phyloP scores from a whole-genome alignment of 164 flowering plant genomes.

The Amborella trichopoda region DNA sequence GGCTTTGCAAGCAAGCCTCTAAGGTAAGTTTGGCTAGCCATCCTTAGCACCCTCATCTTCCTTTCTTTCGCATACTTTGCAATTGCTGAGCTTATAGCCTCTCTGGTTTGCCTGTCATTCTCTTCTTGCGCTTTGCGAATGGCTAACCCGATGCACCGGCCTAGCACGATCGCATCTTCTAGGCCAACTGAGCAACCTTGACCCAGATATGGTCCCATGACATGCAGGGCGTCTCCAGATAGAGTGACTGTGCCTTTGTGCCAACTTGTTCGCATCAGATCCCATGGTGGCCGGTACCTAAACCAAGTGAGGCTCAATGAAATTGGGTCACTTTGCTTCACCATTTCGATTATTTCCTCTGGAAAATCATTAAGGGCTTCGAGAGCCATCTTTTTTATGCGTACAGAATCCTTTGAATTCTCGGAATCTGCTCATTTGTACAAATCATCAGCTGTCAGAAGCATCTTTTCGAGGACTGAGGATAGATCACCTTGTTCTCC shows the following conservation, averaged over 20 bases:
- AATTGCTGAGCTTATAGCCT: conserved; percentile 12
- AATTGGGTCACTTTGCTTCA: conserved; percentile 11
- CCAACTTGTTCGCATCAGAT: conserved; percentile 10
- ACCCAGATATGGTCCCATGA: conserved; percentile 30
- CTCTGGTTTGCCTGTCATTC: neutral
- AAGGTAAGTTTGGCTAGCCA: conserved; percentile 7
- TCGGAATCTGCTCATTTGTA: conserved; percentile 16
- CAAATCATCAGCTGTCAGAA: too few relatives aligned
- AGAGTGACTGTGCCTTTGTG: conserved; percentile 17
- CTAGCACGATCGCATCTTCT: conserved; percentile 33
- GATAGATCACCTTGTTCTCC: too few relatives aligned
- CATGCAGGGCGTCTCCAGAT: conserved; percentile 37
- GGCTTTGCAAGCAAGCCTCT: neutral
- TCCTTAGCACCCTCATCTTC: conserved; percentile 13
- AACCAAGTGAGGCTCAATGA: conserved; percentile 8
- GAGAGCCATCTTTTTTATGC: conserved; percentile 9
- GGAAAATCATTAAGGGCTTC: conserved; percentile 13
- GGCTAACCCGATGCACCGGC: conserved; percentile 15
- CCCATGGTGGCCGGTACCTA: conserved; percentile 23
- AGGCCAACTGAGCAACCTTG: conserved; percentile 27
- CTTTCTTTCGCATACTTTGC: conserved; percentile 19
- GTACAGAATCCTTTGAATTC: conserved; percentile 8
- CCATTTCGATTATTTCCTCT: conserved; percentile 13
- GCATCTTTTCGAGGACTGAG: too few relatives aligned
- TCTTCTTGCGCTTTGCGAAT: neutral